These are phyloP conservation scores for Termitomyces titanicus DNA, from an alignment of 768 basidiomycete species.

Conservation along the genomic window DNA sequence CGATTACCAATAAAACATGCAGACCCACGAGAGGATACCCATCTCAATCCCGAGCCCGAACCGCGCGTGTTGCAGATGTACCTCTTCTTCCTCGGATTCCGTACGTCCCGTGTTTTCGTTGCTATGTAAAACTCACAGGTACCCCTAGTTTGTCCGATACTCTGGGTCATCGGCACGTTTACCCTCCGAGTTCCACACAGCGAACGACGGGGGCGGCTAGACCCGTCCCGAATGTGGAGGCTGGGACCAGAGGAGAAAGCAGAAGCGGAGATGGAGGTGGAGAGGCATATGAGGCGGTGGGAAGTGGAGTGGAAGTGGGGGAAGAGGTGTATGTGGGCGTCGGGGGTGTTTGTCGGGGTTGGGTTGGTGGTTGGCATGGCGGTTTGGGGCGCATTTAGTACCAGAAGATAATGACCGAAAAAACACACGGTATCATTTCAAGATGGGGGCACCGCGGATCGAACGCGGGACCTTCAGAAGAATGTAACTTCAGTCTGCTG, in stretches of 20 bases:
- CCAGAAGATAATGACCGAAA: background rate
- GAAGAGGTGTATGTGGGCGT: constrained; percentile 14
- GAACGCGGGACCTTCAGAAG: constrained; percentile 6
- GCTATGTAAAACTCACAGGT: background rate
- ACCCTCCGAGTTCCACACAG: constrained; percentile 9
- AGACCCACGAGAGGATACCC: no score
- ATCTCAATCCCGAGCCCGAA: background rate
- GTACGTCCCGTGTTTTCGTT: background rate
- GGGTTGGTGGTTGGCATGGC: constrained; percentile 13
- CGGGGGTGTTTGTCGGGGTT: constrained; percentile 8
- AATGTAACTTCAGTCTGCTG: constrained; percentile 7
- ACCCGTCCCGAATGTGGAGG: constrained; percentile 5
- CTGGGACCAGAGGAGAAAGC: constrained; percentile 4
- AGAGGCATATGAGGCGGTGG: constrained; percentile 5
- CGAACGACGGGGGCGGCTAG: constrained; percentile 3
- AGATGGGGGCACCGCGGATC: constrained; percentile 7
- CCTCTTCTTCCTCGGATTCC: constrained; percentile 13
- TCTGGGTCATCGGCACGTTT: constrained; percentile 14
- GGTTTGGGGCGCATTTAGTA: constrained; percentile 5
- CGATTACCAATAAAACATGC: background rate
- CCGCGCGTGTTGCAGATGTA: constrained; percentile 9
- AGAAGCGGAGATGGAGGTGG: constrained; percentile 7
- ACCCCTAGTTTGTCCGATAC: constrained; percentile 11
- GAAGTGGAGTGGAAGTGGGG: constrained; percentile 15
- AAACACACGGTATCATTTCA: no score